These are phyloP conservation scores for Phyllostachys edulis DNA, from an alignment of 176 grass and related monocot genomes.

Conservation along the genomic window DNA sequence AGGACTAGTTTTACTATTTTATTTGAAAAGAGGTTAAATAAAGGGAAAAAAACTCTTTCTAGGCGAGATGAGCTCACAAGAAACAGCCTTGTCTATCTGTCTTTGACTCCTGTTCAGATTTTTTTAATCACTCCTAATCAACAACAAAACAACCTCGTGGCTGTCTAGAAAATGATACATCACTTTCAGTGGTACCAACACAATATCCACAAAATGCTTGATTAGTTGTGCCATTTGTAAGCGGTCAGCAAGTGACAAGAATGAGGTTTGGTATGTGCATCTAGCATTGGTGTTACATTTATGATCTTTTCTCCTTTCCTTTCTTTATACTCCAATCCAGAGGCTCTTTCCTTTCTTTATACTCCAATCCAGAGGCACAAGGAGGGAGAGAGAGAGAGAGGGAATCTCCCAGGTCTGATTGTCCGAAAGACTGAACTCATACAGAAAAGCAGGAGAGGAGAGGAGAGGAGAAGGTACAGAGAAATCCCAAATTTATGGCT, in stretches of 20 bases:
- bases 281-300: constrained; percentile 32
- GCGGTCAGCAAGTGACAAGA: constrained; percentile 9
- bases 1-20: too few species aligned
- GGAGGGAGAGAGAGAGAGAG: not conserved
- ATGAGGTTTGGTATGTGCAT: constrained; percentile 30
- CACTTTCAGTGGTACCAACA: constrained; percentile 14
- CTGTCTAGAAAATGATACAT: not conserved
- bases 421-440: constrained; percentile 41
- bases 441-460: not conserved
- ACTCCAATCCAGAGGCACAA: constrained; percentile 45
- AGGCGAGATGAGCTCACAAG: not conserved
- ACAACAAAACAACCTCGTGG: not conserved
- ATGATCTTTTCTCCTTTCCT: constrained; percentile 42
- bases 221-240: constrained; percentile 33
- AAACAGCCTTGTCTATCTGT: constrained; percentile 2
- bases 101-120: constrained; percentile 26
- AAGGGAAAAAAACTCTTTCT: too few species aligned
- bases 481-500: constrained; percentile 50
- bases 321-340: constrained; percentile 38
- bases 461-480: constrained; percentile 28
- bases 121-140: constrained; percentile 1
- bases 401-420: constrained; percentile 52
- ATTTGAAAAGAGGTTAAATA: too few species aligned
- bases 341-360: constrained; percentile 35
- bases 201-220: not conserved